phyloP scores from a whole-genome alignment of 495 filamentous ascomycete genomes.

The Parmelia sp. region DNA sequence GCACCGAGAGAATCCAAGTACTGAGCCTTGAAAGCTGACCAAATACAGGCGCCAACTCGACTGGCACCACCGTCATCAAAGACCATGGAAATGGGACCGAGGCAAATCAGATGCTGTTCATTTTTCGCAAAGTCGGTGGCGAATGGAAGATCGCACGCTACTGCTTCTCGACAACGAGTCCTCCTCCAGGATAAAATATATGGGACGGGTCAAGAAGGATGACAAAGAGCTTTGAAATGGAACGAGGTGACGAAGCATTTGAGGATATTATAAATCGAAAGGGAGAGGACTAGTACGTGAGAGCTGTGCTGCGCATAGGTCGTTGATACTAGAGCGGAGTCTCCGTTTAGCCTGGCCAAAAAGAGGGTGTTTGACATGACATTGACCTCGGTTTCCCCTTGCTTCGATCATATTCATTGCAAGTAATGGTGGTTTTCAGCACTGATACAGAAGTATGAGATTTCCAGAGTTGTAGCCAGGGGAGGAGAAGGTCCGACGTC shows the following conservation, averaged over 20 bases:
- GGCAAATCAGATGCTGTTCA: slow-evolving; percentile 19
- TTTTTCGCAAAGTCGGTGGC: slow-evolving; percentile 13
- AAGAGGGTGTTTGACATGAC: background rate
- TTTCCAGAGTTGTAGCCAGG: background rate
- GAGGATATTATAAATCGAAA: background rate
- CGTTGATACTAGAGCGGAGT: background rate
- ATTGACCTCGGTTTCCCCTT: background rate
- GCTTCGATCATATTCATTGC: background rate
- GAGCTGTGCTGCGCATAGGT: background rate
- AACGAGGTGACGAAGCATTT: background rate
- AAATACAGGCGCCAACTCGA: slow-evolving; percentile 14
- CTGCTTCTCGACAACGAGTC: slow-evolving; percentile 19
- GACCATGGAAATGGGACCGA: slow-evolving; percentile 11
- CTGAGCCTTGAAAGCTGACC: background rate
- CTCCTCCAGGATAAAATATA: background rate
- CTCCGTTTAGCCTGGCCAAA: background rate
- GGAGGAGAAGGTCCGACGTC: background rate
- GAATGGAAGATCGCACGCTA: slow-evolving; percentile 23
- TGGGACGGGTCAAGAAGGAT: background rate
- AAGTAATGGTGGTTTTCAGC: background rate
- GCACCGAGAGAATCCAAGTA: background rate
- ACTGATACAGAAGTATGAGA: background rate
- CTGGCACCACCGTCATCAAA: slow-evolving; percentile 12
- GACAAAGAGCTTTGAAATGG: background rate
- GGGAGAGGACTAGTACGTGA: background rate